Evolutionary conservation across 1,139 yeast species (phyloP).

Genomic region (Pichia sp.): DNA sequence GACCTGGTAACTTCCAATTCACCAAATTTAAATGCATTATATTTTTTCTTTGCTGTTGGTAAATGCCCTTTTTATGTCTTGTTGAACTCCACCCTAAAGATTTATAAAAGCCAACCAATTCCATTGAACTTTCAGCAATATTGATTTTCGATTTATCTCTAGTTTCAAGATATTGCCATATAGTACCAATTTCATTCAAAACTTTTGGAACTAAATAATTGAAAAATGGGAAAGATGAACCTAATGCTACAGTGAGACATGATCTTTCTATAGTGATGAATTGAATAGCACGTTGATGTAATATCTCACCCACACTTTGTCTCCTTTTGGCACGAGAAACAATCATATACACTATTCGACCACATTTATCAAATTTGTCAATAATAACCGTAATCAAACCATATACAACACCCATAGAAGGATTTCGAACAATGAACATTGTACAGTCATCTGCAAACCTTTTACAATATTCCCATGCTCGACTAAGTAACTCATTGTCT

Average conservation of each 20-base stretch:
- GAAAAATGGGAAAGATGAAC: constrained; percentile 47
- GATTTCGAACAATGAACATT: constrained; percentile 56
- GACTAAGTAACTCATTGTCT: constrained; percentile 10
- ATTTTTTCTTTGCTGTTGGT: constrained; percentile 22
- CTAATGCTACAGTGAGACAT: constrained; percentile 40
- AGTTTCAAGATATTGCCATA: constrained; percentile 13
- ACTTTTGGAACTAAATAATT: constrained; percentile 32
- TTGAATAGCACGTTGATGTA: constrained; percentile 49
- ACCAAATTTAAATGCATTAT: constrained; percentile 38
- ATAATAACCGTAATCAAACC: constrained; percentile 58
- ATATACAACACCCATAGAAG: constrained; percentile 48
- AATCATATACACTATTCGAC: constrained; percentile 42
- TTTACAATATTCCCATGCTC: constrained; percentile 3
- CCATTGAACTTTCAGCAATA: constrained; percentile 6
- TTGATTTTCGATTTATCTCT: constrained; percentile 6
- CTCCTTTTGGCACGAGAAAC: constrained; percentile 52
- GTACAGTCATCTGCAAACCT: constrained; percentile 26
- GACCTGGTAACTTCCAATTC: constrained; percentile 30
- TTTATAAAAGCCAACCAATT: constrained; percentile 15
- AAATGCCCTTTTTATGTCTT: constrained; percentile 11
- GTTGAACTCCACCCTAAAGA: constrained; percentile 20
- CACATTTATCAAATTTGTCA: constrained; percentile 32
- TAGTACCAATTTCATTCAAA: constrained; percentile 11
- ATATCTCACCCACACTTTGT: constrained; percentile 52
- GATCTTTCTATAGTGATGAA: constrained; percentile 41